Percentiles rank a stretch among this genome's conserved stretches.
These are phyloP conservation scores for Talaromyces sp. DNA, from an alignment of 2,329 filamentous ascomycete species.

Conservation along the genomic window DNA sequence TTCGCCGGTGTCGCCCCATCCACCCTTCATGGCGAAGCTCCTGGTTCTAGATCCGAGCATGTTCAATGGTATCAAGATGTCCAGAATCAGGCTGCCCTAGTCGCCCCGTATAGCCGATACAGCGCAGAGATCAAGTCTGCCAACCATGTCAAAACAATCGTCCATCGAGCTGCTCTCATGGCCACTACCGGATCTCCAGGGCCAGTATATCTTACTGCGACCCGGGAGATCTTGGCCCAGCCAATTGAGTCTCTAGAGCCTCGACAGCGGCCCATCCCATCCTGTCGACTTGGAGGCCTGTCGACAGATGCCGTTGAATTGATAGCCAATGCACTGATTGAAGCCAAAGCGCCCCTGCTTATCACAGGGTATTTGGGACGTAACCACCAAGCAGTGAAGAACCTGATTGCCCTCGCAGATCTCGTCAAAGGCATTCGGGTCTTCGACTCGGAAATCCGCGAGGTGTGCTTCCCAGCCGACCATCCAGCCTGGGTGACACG, in stretches of 20 bases:
- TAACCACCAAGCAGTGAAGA: conserved; percentile 34
- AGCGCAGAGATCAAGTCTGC: conserved; percentile 75
- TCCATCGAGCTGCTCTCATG: conserved; percentile 75
- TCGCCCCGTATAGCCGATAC: conserved; percentile 80
- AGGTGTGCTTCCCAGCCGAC: conserved; percentile 40
- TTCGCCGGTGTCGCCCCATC: conserved; percentile 72
- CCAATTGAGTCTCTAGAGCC: conserved; percentile 66
- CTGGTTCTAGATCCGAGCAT: conserved; percentile 69
- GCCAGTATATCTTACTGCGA: conserved; percentile 71
- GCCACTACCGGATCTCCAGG: conserved; percentile 69
- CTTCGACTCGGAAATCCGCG: conserved; percentile 44
- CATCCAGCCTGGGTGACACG: conserved; percentile 59
- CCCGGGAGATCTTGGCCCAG: conserved; percentile 75
- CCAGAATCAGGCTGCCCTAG: conserved; percentile 70
- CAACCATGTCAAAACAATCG: conserved; percentile 78
- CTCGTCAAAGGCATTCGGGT: conserved; percentile 42
- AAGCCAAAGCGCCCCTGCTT: conserved; percentile 42
- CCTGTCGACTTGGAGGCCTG: conserved; percentile 60
- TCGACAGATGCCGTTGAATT: conserved; percentile 38
- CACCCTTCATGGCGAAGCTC: conserved; percentile 67
- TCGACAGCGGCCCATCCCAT: conserved; percentile 61
- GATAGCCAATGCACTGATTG: conserved; percentile 36
- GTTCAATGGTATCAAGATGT: conserved; percentile 82
- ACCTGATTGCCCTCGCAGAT: conserved; percentile 42
- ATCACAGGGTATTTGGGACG: conserved; percentile 47